Base-by-base conservation (phyloP, 805 yeast species). In the Cyberlindnera meyerae region DNA sequence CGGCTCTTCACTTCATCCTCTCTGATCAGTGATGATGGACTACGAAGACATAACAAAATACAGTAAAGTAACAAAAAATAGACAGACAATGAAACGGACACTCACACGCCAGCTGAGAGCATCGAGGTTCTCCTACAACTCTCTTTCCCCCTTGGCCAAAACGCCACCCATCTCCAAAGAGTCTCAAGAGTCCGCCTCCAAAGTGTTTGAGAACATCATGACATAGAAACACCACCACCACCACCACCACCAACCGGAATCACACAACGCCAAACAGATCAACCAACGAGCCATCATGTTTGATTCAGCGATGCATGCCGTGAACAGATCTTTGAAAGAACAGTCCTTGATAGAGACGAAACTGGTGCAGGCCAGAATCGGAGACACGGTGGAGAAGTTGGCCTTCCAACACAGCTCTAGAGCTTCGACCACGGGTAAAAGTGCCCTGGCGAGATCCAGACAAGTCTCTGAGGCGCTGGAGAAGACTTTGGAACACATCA, bases 71-170 rank as follows among this genome's bases (percentile, higher is more conserved):
- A n/a, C n/a, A 8, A 8, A 6, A 6, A 7, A 11, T 6, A 6
- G 11, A 8, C n/a, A 6, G 15, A 30, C 22, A 17, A 34, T 34
- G 37, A 34, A 20, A 16, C 29, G 4, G 8, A 21, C 37, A n/a
- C 25, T 28, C 6, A 17, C 14, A 24, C 32, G 24, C 11, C 37
- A 34, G 20, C 24, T 34, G 5, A 28, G 29, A 13, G 18, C 12
- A 8, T 21, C 37, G 12, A 26, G 37, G 11, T 9, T 9, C 6
- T 3, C 9, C 8, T 24, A 28, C 8, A 21, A 37, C n/a, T n/a
- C 18, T 8, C 33, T 37, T 5, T 25, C 37, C 13, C 41, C 41
- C 3, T 9, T 37, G 11, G 41, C 34, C 6, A 33, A 33, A 24
- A 27, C 18, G 2, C 16, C 22, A 2, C 37, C 37, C 3, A 18